Evolutionary conservation across 352 stramenopile species (phyloP).

Genomic region (Phytophthora syringae): DNA sequence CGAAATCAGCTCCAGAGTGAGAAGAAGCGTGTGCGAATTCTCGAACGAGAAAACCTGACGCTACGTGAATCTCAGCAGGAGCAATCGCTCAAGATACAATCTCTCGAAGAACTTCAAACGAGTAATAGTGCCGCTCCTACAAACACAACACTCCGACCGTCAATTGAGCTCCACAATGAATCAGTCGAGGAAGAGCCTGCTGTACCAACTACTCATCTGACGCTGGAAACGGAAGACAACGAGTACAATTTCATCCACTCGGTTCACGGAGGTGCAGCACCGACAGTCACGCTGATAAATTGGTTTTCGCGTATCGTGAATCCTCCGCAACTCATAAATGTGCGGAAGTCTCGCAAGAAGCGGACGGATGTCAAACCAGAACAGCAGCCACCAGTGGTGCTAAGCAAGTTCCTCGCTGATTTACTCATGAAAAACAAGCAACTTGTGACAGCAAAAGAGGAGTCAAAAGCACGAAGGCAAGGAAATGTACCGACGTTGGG

Average conservation of each 20-base stretch:
- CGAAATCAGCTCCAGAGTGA: constrained; percentile 67
- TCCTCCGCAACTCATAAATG: constrained; percentile 10
- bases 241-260: constrained; percentile 26
- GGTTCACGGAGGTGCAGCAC: neutral
- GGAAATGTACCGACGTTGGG: constrained; percentile 43
- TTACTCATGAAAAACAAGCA: constrained; percentile 50
- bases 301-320: constrained; percentile 35
- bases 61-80: constrained; percentile 57
- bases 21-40: constrained; percentile 61
- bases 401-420: constrained; percentile 43
- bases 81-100: constrained; percentile 60
- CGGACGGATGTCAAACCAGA: constrained; percentile 14
- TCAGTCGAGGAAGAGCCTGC: constrained; percentile 5
- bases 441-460: constrained; percentile 25
- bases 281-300: neutral
- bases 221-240: constrained; percentile 13
- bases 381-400: neutral
- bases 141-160: neutral
- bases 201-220: neutral
- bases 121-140: neutral
- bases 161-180: neutral
- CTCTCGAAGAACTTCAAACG: constrained; percentile 36
- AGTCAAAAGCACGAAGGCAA: constrained; percentile 44
- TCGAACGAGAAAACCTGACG: constrained; percentile 66
- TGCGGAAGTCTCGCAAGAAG: constrained; percentile 25